Conservation (phyloP, 2,329 filamentous ascomycete genomes). For the Ambrosiella cleistominuta region DNA sequence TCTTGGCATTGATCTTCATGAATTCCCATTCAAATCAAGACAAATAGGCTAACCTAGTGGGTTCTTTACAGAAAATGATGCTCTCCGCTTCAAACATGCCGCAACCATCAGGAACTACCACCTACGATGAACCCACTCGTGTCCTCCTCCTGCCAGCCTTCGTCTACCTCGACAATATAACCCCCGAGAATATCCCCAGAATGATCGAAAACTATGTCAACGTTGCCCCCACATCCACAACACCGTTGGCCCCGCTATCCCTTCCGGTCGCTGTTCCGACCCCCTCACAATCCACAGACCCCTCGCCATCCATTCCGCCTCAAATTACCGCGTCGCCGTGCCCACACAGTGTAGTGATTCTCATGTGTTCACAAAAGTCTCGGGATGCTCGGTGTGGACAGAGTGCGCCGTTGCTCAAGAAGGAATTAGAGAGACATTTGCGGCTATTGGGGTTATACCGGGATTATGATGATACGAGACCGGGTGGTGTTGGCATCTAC, state of each 20-base stretch:
- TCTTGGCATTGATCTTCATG: too few relatives aligned
- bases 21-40: background rate
- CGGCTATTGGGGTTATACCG: constrained; percentile 69
- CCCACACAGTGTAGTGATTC: constrained; percentile 70
- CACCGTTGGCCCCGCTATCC: constrained; percentile 32
- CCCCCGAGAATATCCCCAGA: constrained; percentile 51
- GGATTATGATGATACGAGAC: constrained; percentile 72
- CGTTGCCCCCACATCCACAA: constrained; percentile 54
- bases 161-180: constrained; percentile 66
- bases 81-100: constrained; percentile 85
- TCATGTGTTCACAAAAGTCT: constrained; percentile 89
- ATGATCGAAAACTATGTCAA: constrained; percentile 57
- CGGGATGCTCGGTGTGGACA: constrained; percentile 89
- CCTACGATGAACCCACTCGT: constrained; percentile 53
- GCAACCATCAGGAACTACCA: constrained; percentile 47
- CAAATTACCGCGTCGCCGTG: constrained; percentile 32
- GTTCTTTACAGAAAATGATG: constrained; percentile 50
- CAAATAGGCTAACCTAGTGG: background rate
- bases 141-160: constrained; percentile 76
- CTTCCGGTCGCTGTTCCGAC: constrained; percentile 22
- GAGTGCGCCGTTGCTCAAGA: constrained; percentile 72
- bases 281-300: constrained; percentile 18
- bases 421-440: constrained; percentile 78
- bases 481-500: constrained; percentile 85
- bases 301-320: constrained; percentile 15